Percentiles rank a stretch among this genome's conserved stretches.
Conservation (phyloP, 106 monocot species). For the Alisma plantagoaquatica region DNA sequence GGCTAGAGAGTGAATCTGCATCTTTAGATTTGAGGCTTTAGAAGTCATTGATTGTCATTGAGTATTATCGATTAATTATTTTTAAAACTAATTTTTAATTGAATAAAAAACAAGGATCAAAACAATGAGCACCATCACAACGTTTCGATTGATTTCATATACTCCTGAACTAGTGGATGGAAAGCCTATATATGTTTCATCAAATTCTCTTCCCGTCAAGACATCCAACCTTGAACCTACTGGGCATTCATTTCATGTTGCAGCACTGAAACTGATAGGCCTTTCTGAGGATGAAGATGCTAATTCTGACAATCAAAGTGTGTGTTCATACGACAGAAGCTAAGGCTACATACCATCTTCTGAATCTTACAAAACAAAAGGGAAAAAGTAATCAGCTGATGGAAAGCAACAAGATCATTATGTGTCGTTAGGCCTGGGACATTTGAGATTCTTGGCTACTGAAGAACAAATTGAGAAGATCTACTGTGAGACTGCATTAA, state of each 20-base stretch:
- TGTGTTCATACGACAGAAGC: slow-evolving; percentile 51
- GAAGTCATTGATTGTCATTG: no score
- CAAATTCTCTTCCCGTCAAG: slow-evolving; percentile 71
- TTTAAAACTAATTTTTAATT: no score
- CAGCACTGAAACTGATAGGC: slow-evolving; percentile 61
- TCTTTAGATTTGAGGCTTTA: no score
- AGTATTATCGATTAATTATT: no score
- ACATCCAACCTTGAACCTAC: slow-evolving; percentile 64
- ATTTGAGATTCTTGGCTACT: slow-evolving; percentile 83
- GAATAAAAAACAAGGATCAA: no score
- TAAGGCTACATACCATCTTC: slow-evolving; percentile 43
- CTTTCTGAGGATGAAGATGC: slow-evolving; percentile 51
- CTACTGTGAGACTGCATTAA: slow-evolving; percentile 89
- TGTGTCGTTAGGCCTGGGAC: slow-evolving; percentile 62
- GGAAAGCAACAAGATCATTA: slow-evolving; percentile 86
- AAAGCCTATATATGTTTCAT: slow-evolving; percentile 44
- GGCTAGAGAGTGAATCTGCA: no score
- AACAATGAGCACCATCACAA: no score
- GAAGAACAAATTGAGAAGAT: slow-evolving; percentile 88
- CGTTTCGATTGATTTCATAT: slow-evolving; percentile 60
- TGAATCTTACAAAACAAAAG: slow-evolving; percentile 56
- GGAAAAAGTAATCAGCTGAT: slow-evolving; percentile 64
- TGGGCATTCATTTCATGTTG: slow-evolving; percentile 80
- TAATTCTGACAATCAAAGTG: slow-evolving; percentile 63
- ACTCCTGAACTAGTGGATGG: slow-evolving; percentile 53